Evolutionary conservation across 2,329 filamentous ascomycete genomes (phyloP).

Genomic region (Ophiostoma perfectum): DNA sequence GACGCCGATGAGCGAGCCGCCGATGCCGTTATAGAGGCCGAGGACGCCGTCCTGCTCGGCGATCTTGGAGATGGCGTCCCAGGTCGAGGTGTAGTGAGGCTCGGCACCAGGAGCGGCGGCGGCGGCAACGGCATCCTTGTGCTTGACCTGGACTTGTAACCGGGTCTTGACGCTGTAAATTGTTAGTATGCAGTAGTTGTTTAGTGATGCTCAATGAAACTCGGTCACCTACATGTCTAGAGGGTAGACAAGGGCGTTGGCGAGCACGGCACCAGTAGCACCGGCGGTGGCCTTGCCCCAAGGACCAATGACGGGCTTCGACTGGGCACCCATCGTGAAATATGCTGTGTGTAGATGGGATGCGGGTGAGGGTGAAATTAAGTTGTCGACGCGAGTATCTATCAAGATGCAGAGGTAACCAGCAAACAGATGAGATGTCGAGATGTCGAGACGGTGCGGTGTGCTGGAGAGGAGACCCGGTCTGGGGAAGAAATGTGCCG

Average conservation of each 20-base stretch:
- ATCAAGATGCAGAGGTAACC: background rate
- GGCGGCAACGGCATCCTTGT: constrained; percentile 40
- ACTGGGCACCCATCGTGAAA: constrained; percentile 44
- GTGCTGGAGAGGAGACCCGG: background rate
- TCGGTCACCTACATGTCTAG: constrained; percentile 68
- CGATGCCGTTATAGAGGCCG: constrained; percentile 85
- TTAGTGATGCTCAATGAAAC: background rate
- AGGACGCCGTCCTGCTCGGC: constrained; percentile 68
- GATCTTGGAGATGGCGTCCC: constrained; percentile 86
- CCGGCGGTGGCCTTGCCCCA: constrained; percentile 93
- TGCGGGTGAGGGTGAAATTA: background rate
- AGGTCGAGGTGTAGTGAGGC: constrained; percentile 76
- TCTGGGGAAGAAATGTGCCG: constrained; percentile 5
- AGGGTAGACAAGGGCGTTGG: constrained; percentile 92
- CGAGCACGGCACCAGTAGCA: constrained; percentile 85
- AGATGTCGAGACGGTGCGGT: background rate
- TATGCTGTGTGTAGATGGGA: background rate
- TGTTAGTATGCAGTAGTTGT: background rate
- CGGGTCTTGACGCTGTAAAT: constrained; percentile 79
- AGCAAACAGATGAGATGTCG: background rate
- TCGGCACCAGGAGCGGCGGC: constrained; percentile 42
- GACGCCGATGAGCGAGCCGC: constrained; percentile 80
- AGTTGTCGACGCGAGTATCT: too few species aligned
- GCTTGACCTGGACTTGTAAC: constrained; percentile 87
- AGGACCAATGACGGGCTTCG: constrained; percentile 71